phyloP scores from a whole-genome alignment of 106 monocot species.

The Dioscorea dumetorum region DNA sequence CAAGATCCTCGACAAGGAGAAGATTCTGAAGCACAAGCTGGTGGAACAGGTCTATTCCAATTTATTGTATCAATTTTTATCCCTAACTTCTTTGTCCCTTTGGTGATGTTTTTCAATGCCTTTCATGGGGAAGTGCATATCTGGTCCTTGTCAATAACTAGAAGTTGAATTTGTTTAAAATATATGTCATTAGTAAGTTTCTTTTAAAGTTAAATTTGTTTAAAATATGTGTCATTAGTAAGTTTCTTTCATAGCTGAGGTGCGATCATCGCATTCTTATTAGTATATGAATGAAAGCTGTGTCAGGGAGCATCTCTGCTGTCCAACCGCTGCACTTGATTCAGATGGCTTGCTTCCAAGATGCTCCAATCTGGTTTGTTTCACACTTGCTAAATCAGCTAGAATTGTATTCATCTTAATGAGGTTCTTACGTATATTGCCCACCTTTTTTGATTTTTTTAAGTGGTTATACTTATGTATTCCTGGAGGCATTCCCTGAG shows the following conservation, averaged over 20 bases:
- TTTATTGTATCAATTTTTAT: background rate
- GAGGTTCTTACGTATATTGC: too few relatives aligned
- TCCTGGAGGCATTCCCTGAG: too few relatives aligned
- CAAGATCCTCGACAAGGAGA: slow-evolving; percentile 62
- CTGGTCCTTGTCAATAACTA: background rate
- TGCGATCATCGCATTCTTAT: too few relatives aligned
- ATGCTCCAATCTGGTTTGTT: background rate
- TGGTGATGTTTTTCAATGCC: background rate
- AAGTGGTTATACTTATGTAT: too few relatives aligned
- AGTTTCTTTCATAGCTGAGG: background rate
- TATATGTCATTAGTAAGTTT: background rate
- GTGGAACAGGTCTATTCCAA: slow-evolving; percentile 48
- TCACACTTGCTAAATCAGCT: background rate
- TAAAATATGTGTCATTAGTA: background rate
- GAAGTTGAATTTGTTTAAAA: background rate
- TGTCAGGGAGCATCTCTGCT: background rate
- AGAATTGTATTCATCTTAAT: background rate
- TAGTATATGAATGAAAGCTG: too few relatives aligned
- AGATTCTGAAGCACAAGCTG: slow-evolving; percentile 58
- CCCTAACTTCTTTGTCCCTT: background rate
- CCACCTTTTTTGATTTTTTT: too few relatives aligned
- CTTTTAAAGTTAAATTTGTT: background rate
- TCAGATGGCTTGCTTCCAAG: slow-evolving; percentile 1
- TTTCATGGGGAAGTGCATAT: background rate
- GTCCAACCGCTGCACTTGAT: background rate